These are phyloP conservation scores for Alternaria ethzedia DNA, from an alignment of 2,329 filamentous ascomycete species.

Conservation along the genomic window DNA sequence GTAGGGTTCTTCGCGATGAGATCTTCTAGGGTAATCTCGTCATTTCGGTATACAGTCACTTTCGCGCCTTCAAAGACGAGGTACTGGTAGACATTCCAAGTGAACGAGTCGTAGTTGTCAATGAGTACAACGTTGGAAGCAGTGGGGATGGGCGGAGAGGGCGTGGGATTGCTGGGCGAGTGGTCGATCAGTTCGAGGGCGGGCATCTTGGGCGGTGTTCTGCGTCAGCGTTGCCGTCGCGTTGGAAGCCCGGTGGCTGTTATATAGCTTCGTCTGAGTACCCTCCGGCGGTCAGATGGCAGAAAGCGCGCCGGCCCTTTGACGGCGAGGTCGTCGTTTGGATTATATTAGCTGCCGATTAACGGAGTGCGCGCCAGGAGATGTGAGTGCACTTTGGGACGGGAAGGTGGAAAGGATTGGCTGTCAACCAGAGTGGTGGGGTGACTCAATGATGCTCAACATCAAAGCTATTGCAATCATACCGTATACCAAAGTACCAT, in stretches of 20 bases:
- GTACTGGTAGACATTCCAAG: constrained; percentile 99
- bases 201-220: constrained; percentile 46
- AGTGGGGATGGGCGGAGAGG: constrained; percentile 73
- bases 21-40: constrained; percentile 85
- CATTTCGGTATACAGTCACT: constrained; percentile 90
- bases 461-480: no score
- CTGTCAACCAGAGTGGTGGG: constrained; percentile 5
- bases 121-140: constrained; percentile 93
- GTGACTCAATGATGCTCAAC: constrained; percentile 25
- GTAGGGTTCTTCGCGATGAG: constrained; percentile 84
- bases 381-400: neutral
- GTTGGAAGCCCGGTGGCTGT: neutral
- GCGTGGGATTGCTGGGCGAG: constrained; percentile 83
- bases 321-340: neutral
- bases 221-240: neutral
- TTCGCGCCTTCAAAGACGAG: constrained; percentile 92
- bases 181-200: constrained; percentile 70
- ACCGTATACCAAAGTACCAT: no score
- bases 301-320: neutral
- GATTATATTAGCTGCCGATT: neutral
- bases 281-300: neutral
- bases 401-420: neutral
- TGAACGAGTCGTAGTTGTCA: constrained; percentile 99
- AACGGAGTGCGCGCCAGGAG: neutral
- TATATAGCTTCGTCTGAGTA: neutral